Conservation (phyloP, 345 rosid genomes). For the Eucalyptus sideroxylon region DNA sequence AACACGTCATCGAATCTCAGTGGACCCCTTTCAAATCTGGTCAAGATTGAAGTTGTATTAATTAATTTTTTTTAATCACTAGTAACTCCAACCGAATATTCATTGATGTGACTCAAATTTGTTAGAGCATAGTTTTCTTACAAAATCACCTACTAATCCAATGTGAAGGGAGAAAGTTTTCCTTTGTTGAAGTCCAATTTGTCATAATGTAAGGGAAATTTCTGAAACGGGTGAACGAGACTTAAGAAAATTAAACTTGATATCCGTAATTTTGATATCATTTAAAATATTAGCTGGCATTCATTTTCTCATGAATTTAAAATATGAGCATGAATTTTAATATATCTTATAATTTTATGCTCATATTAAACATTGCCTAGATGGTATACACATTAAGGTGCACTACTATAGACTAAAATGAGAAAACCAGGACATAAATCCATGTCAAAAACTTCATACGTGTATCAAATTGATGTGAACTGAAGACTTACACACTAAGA, state of each 20-base stretch:
- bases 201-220: neutral
- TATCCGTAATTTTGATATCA: neutral
- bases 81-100: neutral
- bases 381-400: neutral
- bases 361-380: neutral
- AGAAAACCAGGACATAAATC: neutral
- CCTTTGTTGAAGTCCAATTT: neutral
- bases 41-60: neutral
- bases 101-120: neutral
- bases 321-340: neutral
- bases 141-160: neutral
- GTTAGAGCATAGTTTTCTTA: neutral
- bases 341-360: neutral
- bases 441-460: neutral
- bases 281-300: neutral
- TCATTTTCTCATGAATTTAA: neutral
- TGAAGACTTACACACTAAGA: neutral
- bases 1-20: neutral
- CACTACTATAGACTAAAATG: rapidly evolving
- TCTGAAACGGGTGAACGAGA: neutral
- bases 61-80: neutral
- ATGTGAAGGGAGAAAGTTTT: neutral
- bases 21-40: neutral
- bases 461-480: neutral
- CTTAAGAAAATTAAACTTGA: neutral